Conservation (phyloP, 2,329 filamentous ascomycete species). For the Dothiorella sarmentorum region DNA sequence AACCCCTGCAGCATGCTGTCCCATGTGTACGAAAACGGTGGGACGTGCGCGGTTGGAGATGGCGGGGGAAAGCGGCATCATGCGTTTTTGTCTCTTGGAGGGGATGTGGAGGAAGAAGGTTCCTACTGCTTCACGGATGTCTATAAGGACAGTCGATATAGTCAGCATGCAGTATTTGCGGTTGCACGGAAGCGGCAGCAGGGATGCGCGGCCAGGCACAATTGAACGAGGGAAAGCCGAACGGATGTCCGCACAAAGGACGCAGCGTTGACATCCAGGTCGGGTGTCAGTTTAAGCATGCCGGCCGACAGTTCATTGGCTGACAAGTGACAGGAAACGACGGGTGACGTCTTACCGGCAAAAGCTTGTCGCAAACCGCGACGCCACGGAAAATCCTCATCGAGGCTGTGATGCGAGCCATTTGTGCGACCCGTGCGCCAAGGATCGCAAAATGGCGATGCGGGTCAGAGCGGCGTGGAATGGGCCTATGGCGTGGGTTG, state of each 20-base stretch:
- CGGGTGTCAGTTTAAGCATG: neutral
- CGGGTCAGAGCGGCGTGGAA: neutral
- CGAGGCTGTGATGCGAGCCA: no score
- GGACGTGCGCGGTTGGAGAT: neutral
- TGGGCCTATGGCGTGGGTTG: neutral
- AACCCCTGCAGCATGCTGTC: neutral
- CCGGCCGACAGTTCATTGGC: neutral
- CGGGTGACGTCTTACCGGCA: neutral
- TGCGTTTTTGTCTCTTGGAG: no score
- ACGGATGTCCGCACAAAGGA: no score
- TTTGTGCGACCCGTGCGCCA: slow-evolving; percentile 21
- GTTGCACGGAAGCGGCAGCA: no score
- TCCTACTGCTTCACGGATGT: no score
- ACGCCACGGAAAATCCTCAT: no score
- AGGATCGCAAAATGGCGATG: neutral
- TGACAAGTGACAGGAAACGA: neutral
- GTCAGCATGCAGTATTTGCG: no score
- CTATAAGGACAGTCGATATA: no score
- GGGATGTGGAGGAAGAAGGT: no score
- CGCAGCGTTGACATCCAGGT: neutral
- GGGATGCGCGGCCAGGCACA: no score
- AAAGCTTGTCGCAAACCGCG: no score
- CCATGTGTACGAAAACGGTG: neutral
- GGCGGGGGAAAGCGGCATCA: no score
- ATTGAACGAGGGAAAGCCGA: neutral